Conservation (phyloP, 164 flowering plant species). For the Macadamia tetraphylla region DNA sequence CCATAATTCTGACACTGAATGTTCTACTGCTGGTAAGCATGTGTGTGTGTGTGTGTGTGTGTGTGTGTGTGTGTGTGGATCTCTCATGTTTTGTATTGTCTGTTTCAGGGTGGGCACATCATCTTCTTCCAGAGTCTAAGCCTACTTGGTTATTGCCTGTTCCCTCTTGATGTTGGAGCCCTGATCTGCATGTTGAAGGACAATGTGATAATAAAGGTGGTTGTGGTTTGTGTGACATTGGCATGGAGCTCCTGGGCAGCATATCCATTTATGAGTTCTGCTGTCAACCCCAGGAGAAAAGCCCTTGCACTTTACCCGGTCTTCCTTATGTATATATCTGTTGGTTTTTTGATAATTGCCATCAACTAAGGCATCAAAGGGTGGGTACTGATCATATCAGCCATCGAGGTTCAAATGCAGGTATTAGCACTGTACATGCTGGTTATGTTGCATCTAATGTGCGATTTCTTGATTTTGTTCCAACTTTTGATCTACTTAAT, state of each 20-base stretch:
- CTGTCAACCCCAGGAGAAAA: conserved; percentile 94
- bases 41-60: no score
- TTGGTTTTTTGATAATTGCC: conserved; percentile 95
- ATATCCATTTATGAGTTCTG: conserved; percentile 97
- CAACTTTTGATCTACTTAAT: conserved; percentile 5
- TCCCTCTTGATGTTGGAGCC: conserved; percentile 88
- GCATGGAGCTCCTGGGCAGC: conserved; percentile 99
- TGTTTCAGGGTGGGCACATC: conserved; percentile 84
- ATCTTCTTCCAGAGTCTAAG: conserved; percentile 96
- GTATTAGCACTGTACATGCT: no score
- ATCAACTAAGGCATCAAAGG: conserved; percentile 41
- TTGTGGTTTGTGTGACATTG: conserved; percentile 76
- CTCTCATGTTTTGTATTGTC: background rate
- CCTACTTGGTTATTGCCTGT: conserved; percentile 90
- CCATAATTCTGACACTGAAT: conserved; percentile 84
- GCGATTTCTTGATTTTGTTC: conserved; percentile 8
- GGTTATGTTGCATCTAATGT: background rate
- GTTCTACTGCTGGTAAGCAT: conserved; percentile 76
- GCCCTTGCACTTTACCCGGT: conserved; percentile 98
- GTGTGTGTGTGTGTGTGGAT: no score
- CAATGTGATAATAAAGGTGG: conserved; percentile 63
- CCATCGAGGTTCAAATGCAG: conserved; percentile 3
- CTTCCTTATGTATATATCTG: conserved; percentile 92
- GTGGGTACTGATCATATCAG: background rate
- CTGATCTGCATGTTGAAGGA: conserved; percentile 79